Conservation (phyloP, 1,284 basidiomycete genomes). For the Fomitopsis schrenkii region DNA sequence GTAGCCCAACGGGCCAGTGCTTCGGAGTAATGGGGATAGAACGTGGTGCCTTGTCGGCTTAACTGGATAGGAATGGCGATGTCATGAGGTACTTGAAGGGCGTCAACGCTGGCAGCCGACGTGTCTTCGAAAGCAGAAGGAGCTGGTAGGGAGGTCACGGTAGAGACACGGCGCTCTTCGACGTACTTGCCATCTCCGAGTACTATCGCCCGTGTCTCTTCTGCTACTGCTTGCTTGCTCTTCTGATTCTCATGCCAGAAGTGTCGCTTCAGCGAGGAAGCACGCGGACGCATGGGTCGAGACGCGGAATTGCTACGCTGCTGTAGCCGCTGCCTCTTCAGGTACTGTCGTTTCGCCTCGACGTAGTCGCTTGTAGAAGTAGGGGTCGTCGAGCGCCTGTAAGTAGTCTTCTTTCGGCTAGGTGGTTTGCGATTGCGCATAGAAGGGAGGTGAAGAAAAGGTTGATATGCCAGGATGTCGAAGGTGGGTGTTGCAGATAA, state of each 20-base stretch:
- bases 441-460: not conserved
- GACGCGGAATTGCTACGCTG: not conserved
- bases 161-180: conserved; percentile 30
- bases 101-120: not conserved
- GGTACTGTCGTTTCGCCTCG: conserved; percentile 15
- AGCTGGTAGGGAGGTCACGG: conserved; percentile 20
- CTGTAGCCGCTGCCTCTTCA: conserved; percentile 12
- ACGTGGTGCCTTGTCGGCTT: conserved; percentile 35
- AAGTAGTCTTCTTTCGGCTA: conserved; percentile 1
- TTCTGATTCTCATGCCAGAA: not conserved
- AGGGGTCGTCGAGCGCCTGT: conserved; percentile 14
- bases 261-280: not conserved
- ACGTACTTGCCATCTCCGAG: conserved; percentile 44
- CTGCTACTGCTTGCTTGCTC: conserved; percentile 24
- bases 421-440: conserved; percentile 2
- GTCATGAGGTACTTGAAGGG: conserved; percentile 27
- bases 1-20: conserved; percentile 32
- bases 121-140: conserved; percentile 14
- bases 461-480: not conserved
- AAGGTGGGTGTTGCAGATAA: not conserved
- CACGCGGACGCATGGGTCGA: not conserved
- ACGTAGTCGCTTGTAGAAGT: conserved; percentile 12
- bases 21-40: conserved; percentile 36
- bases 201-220: conserved; percentile 38
- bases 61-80: conserved; percentile 34